Evolutionary conservation across 352 stramenopile species (phyloP).

Genomic region (Pythium grandisporangium): DNA sequence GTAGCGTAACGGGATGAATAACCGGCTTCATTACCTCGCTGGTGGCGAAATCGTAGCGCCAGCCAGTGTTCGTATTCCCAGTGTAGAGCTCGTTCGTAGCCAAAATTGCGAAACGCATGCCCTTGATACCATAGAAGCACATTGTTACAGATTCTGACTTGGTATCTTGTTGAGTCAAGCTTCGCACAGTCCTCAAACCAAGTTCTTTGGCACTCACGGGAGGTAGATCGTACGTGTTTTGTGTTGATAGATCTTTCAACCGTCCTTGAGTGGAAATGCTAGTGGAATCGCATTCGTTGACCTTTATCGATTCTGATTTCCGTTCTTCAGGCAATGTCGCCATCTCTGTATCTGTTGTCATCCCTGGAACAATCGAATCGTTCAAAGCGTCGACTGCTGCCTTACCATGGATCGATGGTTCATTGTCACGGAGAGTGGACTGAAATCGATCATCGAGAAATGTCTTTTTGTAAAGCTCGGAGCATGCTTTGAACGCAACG

Average conservation of each 20-base stretch:
- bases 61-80: slow-evolving; percentile 68
- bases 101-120: slow-evolving; percentile 64
- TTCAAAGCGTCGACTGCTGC: slow-evolving; percentile 6
- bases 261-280: slow-evolving; percentile 48
- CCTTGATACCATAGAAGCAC: slow-evolving; percentile 71
- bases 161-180: slow-evolving; percentile 14
- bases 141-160: slow-evolving; percentile 32
- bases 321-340: too few species aligned
- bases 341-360: too few species aligned
- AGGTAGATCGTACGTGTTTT: slow-evolving; percentile 80
- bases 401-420: neutral
- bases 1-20: slow-evolving; percentile 50
- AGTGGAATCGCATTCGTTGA: too few species aligned
- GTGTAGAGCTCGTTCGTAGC: slow-evolving; percentile 72
- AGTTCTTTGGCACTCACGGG: slow-evolving; percentile 68
- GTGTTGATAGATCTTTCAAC: slow-evolving; percentile 68
- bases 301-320: too few species aligned
- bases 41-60: slow-evolving; percentile 78
- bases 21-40: slow-evolving; percentile 60
- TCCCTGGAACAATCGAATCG: too few species aligned
- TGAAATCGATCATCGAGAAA: slow-evolving; percentile 62
- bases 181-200: slow-evolving; percentile 57
- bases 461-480: slow-evolving; percentile 61
- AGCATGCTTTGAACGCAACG: slow-evolving; percentile 71
- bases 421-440: slow-evolving; percentile 55